These are phyloP conservation scores for Jamesozyma rosinii DNA, from an alignment of 805 yeast species.

Conservation along the genomic window DNA sequence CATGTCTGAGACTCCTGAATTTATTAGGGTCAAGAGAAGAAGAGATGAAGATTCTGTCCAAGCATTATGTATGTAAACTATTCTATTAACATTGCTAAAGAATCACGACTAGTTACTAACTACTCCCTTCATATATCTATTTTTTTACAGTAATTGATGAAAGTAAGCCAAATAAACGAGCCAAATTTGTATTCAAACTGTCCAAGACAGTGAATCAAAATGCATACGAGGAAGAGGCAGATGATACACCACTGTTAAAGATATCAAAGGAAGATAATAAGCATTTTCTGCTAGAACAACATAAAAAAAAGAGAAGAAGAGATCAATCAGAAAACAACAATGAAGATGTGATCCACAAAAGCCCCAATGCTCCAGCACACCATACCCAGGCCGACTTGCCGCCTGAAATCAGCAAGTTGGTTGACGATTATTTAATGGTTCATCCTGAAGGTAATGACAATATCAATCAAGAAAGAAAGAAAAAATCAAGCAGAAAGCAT, in stretches of 20 bases:
- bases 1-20: constrained; percentile 37
- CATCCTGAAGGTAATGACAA: constrained; percentile 19
- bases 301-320: constrained; percentile 19
- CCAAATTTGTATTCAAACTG: constrained; percentile 36
- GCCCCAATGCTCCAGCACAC: constrained; percentile 14
- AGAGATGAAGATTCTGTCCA: constrained; percentile 82
- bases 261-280: constrained; percentile 16
- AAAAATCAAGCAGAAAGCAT: constrained; percentile 20
- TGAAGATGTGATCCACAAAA: constrained; percentile 4
- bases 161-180: constrained; percentile 27
- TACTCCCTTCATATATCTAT: too few species aligned
- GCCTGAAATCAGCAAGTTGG: constrained; percentile 65
- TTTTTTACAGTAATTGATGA: constrained; percentile 31
- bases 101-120: too few species aligned
- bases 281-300: constrained; percentile 27
- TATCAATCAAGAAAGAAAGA: constrained; percentile 10
- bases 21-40: constrained; percentile 77
- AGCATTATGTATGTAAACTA: constrained; percentile 48
- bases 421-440: constrained; percentile 46
- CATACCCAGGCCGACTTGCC: constrained; percentile 34
- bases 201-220: constrained; percentile 39
- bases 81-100: too few species aligned
- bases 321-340: constrained; percentile 12
- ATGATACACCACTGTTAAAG: constrained; percentile 22
- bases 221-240: constrained; percentile 21